Evolutionary conservation across 768 basidiomycete genomes (phyloP), one percentile per base, ranked within the genome.

Genomic region (Hypholoma sublateritium): DNA sequence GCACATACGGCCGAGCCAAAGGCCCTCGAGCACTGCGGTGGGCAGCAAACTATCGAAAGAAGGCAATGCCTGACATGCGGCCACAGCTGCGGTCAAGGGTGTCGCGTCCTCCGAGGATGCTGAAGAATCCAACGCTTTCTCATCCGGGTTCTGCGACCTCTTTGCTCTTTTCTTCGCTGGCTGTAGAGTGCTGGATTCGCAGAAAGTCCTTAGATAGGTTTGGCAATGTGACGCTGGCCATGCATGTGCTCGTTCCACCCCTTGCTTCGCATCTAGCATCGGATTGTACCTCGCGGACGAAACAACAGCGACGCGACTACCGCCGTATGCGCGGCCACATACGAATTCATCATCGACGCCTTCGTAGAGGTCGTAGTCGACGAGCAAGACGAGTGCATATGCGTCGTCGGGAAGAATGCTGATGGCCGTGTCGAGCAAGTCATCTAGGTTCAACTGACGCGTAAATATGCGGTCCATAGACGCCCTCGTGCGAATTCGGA

Each of bases 251-350:
- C 71, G 61, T n/a, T 70, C 65, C 21, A 74, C 67, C 34, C 62
- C 62, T 50, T 70, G 67, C 28, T 45, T 57, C n/a, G 19, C 32
- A 51, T 75, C 74, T 24, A 75, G 53, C 12, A 32, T 42, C n/a
- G 74, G 74, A 53, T 72, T 60, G 52, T 75, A 75, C 17, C 74
- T 62, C 1, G 74, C 71, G 4, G 67, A 71, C 4, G 72, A 73
- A 32, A 75, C 64, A 43, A 75, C 72, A 7, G 74, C 72, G n/a
- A 75, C 70, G 8, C 74, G 69, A 54, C 70, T 72, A 3, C 70
- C 74, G 8, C 74, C 74, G 56, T 75, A 75, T 6, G 74, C 74
- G 25, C 74, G 70, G n/a, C 73, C 74, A 55, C 73, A 74, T 4
- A 69, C 68, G 58, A 75, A 75, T 17, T 64, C 66, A 53, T 75